Base-by-base conservation (phyloP, 441 rosid species). In the Euphorbia celastroides region DNA sequence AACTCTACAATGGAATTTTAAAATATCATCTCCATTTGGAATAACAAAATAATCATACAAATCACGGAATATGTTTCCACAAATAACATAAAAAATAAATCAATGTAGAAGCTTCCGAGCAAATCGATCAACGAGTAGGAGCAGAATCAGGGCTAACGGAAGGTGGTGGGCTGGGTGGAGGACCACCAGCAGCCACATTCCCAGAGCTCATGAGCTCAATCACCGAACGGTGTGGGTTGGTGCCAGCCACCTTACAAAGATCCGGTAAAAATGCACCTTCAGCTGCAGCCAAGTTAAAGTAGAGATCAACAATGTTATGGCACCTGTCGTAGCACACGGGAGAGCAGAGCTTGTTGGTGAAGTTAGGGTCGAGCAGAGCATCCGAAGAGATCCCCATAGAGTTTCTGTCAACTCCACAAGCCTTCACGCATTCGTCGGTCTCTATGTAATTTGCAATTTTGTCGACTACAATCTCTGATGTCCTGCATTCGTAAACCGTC, bases 261-360 rank as follows among this genome's bases (percentile, higher is more conserved):
- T 89, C 93, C 5, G 97, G 93, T 78, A 93, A 81, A 78, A 75
- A 86, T 23, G 88, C 97, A 66, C 97, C 99, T 90, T 92, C 99
- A 2, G 96, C 98, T 54, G 92, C 92, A 27, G 97, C 99, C 69
- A 94, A 73, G 50, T 94, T 90, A 84, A 81, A 89, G 85, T 86
- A 92, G 31, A 92, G 99, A 67, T 94, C 97, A 36, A 92, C 79
- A 65, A 94, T 94, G 82, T 92, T 94, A 74, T 94, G 91, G 78
- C 99, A 94, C 42, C 70, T 79, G 14, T 78, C 75, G 78, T 84
- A 84, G 19, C 99, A 94, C 58, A 77, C 77, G 0, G 88, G 76
- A 10, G 98, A 84, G 80, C 99, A 94, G 60, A 94, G 96, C 79
- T 88, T 92, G 72, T 83, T 30, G 19, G 96, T 80, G 74, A 94